Evolutionary conservation across 2,329 filamentous ascomycete genomes (phyloP).

Genomic region (Talaromyces verruculosus): DNA sequence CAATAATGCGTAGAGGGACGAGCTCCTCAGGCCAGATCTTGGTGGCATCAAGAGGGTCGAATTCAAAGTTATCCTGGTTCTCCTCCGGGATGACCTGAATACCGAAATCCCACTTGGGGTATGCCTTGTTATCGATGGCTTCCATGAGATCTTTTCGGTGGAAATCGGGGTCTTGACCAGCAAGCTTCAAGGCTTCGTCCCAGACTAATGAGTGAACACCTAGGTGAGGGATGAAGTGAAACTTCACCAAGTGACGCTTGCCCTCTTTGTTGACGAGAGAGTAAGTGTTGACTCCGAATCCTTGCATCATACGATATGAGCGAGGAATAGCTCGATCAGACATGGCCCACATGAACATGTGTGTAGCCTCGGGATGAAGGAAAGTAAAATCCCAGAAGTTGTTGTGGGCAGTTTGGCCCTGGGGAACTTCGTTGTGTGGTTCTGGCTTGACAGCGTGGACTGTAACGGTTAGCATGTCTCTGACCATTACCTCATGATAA

Average conservation of each 20-base stretch:
- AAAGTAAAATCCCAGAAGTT: slow-evolving; percentile 76
- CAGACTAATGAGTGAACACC: slow-evolving; percentile 74
- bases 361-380: slow-evolving; percentile 68
- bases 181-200: slow-evolving; percentile 74
- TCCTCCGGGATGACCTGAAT: slow-evolving; percentile 75
- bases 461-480: slow-evolving; percentile 15
- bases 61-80: slow-evolving; percentile 74
- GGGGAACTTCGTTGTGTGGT: slow-evolving; percentile 68
- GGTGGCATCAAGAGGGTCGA: slow-evolving; percentile 81
- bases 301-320: slow-evolving; percentile 81
- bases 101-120: slow-evolving; percentile 77
- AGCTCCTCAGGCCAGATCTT: slow-evolving; percentile 82
- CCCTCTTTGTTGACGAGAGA: slow-evolving; percentile 67
- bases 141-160: slow-evolving; percentile 75
- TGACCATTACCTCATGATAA: not conserved
- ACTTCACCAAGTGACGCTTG: slow-evolving; percentile 73
- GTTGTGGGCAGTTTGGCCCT: slow-evolving; percentile 69
- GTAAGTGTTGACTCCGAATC: slow-evolving; percentile 80
- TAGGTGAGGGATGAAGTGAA: slow-evolving; percentile 71
- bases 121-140: slow-evolving; percentile 70
- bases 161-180: slow-evolving; percentile 75
- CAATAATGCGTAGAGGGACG: slow-evolving; percentile 73
- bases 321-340: slow-evolving; percentile 71
- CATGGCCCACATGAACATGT: slow-evolving; percentile 80
- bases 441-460: slow-evolving; percentile 65